These are phyloP conservation scores for Trametes villosa DNA, from an alignment of 768 basidiomycete species.

Conservation along the genomic window DNA sequence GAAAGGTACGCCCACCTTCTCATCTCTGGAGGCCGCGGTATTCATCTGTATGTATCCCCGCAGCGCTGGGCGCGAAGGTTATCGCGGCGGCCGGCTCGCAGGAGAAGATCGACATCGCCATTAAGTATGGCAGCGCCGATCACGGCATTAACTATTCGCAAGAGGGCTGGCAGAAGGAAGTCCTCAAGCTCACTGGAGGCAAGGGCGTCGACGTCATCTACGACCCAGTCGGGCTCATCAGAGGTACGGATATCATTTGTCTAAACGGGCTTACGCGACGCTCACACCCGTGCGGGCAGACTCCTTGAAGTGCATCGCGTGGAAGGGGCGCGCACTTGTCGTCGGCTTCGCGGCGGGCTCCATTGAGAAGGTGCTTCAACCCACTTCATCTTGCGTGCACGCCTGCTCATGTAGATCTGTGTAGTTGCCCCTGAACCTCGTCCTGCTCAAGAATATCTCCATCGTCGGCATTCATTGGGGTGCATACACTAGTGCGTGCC, in stretches of 20 bases:
- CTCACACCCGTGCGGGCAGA: conserved; percentile 48
- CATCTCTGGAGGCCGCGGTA: neutral
- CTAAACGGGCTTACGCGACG: neutral
- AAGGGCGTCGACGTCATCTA: conserved; percentile 87
- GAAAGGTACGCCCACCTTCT: conserved; percentile 60
- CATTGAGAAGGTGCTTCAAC: conserved; percentile 72
- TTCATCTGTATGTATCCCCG: neutral
- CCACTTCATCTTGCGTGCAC: neutral
- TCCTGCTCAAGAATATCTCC: conserved; percentile 45
- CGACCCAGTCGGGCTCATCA: conserved; percentile 84
- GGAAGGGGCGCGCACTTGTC: conserved; percentile 92
- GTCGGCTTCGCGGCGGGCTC: conserved; percentile 88
- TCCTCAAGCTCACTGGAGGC: conserved; percentile 79
- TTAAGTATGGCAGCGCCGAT: conserved; percentile 81
- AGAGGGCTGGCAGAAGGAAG: conserved; percentile 87
- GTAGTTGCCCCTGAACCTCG: conserved; percentile 80
- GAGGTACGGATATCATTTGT: conserved; percentile 42
- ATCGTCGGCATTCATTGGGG: conserved; percentile 90
- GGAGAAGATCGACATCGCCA: conserved; percentile 80
- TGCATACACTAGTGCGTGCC: conserved; percentile 64
- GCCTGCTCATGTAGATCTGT: neutral
- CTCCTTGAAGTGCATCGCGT: conserved; percentile 89
- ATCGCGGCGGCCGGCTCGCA: conserved; percentile 90
- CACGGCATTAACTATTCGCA: conserved; percentile 78
- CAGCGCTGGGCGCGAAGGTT: conserved; percentile 89